Conservation (phyloP, 2,329 filamentous ascomycete species). For the Coniochaeta sp. region DNA sequence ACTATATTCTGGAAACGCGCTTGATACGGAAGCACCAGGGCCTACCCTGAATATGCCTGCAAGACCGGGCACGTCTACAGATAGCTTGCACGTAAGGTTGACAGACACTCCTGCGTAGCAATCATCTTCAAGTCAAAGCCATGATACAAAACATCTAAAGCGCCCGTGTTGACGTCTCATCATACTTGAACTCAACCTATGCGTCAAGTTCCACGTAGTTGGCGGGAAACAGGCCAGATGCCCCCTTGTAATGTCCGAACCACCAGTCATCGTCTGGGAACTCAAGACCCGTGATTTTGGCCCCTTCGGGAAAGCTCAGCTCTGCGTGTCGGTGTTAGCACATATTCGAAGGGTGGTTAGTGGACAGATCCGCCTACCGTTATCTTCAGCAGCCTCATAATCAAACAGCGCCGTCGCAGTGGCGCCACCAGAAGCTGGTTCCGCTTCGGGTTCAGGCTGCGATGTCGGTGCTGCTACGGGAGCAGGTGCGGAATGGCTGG, state of each 20-base stretch:
- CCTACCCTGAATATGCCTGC: background rate
- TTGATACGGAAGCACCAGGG: background rate
- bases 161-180: background rate
- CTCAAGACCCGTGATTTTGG: constrained; percentile 74
- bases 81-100: too few relatives aligned
- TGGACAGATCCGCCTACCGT: constrained; percentile 42
- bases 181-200: constrained; percentile 5
- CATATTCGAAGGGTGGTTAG: background rate
- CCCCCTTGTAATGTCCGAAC: constrained; percentile 78
- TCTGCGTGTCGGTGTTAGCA: constrained; percentile 42
- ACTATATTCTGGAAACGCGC: background rate
- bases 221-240: constrained; percentile 75
- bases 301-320: constrained; percentile 81
- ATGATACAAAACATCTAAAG: background rate
- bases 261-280: constrained; percentile 99
- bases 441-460: constrained; percentile 29
- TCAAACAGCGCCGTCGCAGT: constrained; percentile 87
- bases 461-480: constrained; percentile 24
- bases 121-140: background rate
- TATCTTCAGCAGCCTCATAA: constrained; percentile 95
- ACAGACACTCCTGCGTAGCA: background rate
- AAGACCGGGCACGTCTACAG: background rate
- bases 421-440: constrained; percentile 37
- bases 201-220: constrained; percentile 58
- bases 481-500: constrained; percentile 20